phyloP scores from a whole-genome alignment of 2,329 filamentous ascomycete genomes.

The Sporothrix brunneoviolacea region DNA sequence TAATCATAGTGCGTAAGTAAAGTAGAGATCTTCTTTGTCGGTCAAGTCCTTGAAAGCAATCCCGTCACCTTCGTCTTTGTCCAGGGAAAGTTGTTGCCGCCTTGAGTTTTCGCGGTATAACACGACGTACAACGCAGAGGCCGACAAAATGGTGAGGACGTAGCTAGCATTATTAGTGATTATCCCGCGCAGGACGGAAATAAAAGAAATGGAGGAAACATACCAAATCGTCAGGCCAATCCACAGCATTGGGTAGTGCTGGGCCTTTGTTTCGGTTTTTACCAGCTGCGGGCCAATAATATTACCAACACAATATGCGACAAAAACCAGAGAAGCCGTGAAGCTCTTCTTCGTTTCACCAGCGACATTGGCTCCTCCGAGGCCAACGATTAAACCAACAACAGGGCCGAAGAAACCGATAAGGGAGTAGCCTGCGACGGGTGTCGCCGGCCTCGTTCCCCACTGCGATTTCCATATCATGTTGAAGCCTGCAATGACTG shows the following conservation, averaged over 20 bases:
- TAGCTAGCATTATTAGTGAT: conserved; percentile 41
- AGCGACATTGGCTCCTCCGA: conserved; percentile 60
- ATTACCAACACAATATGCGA: conserved; percentile 69
- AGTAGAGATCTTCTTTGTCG: conserved; percentile 62
- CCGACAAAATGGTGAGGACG: conserved; percentile 57
- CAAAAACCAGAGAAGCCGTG: conserved; percentile 67
- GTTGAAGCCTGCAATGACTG: conserved; percentile 66
- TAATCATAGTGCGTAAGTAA: conserved; percentile 51
- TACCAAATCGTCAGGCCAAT: conserved; percentile 57
- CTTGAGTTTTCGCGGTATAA: conserved; percentile 52
- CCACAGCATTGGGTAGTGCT: conserved; percentile 69
- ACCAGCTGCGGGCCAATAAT: conserved; percentile 70
- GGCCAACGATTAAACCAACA: conserved; percentile 49
- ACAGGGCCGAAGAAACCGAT: conserved; percentile 68
- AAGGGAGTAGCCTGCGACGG: conserved; percentile 64
- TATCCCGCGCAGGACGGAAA: neutral
- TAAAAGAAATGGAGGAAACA: conserved; percentile 15
- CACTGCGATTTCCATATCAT: conserved; percentile 67
- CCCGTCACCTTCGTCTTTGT: conserved; percentile 52
- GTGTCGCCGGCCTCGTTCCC: conserved; percentile 57
- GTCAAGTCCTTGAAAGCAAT: conserved; percentile 64
- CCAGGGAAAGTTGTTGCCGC: conserved; percentile 38
- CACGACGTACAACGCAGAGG: conserved; percentile 50
- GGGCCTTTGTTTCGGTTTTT: conserved; percentile 54
- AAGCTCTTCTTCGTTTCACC: conserved; percentile 74